These are phyloP conservation scores for Stagonosporopsis rhizophila DNA, from an alignment of 2,329 filamentous ascomycete species.

Conservation along the genomic window DNA sequence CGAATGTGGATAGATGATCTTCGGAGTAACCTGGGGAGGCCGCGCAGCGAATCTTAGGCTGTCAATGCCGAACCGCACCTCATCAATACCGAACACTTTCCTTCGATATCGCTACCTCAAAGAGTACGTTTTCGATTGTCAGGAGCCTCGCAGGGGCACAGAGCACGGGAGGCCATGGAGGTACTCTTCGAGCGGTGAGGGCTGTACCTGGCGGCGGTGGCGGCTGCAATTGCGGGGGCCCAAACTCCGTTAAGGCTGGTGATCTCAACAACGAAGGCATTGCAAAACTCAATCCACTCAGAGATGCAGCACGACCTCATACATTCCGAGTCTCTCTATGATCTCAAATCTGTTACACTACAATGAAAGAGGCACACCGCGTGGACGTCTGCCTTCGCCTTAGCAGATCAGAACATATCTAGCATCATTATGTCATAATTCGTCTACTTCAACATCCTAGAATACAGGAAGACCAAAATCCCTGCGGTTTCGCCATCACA, in stretches of 20 bases:
- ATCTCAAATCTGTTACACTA: no score
- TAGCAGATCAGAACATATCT: no score
- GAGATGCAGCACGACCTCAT: no score
- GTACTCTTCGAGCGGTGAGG: constrained; percentile 15
- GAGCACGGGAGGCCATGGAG: constrained; percentile 8
- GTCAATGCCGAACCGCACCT: constrained; percentile 10
- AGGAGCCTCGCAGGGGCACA: constrained; percentile 4
- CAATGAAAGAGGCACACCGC: no score
- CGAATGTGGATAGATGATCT: neutral
- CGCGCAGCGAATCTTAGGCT: constrained; percentile 1
- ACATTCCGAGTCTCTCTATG: no score
- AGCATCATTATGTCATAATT: neutral
- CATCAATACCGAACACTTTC: neutral
- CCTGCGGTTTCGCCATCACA: neutral
- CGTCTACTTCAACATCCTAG: neutral
- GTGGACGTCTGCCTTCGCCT: no score
- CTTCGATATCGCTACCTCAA: neutral
- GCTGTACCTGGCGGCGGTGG: constrained; percentile 1
- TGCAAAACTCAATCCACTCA: no score
- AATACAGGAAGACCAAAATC: neutral
- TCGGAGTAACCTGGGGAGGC: constrained; percentile 9
- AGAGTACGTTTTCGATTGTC: neutral
- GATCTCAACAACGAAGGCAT: no score
- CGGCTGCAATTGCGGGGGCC: neutral
- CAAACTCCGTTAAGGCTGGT: constrained; percentile 8